Conservation (phyloP, 495 filamentous ascomycete genomes). For the Cercophora sp. region DNA sequence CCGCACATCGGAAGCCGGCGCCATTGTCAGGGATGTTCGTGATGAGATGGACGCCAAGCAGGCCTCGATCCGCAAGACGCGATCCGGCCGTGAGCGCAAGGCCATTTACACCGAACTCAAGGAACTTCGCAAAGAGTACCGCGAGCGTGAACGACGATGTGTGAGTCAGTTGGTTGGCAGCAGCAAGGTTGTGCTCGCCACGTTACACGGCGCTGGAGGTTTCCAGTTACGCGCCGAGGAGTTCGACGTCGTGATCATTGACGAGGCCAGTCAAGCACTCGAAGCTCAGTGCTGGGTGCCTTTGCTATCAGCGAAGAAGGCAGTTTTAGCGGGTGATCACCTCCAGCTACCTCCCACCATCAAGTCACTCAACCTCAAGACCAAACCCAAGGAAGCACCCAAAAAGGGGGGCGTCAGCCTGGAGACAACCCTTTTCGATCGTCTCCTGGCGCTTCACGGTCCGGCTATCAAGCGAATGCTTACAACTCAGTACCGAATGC, state of each 20-base stretch:
- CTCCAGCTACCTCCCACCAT: slow-evolving; percentile 92
- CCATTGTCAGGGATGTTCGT: slow-evolving; percentile 86
- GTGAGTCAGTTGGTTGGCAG: slow-evolving; percentile 67
- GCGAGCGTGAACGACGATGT: slow-evolving; percentile 77
- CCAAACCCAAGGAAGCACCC: slow-evolving; percentile 10
- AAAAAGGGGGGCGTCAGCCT: slow-evolving; percentile 45
- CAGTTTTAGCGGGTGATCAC: slow-evolving; percentile 91
- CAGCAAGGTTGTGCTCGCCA: slow-evolving; percentile 86
- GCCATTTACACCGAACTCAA: slow-evolving; percentile 83
- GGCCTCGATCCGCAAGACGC: slow-evolving; percentile 79
- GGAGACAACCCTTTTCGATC: slow-evolving; percentile 86
- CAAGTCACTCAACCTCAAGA: slow-evolving; percentile 67
- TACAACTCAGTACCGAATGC: slow-evolving; percentile 99
- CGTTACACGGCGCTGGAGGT: slow-evolving; percentile 87
- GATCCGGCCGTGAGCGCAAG: slow-evolving; percentile 71
- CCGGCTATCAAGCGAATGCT: slow-evolving; percentile 84
- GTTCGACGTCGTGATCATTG: slow-evolving; percentile 93
- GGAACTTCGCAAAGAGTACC: slow-evolving; percentile 81
- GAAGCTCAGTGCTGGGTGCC: slow-evolving; percentile 99
- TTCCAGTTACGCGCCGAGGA: slow-evolving; percentile 72
- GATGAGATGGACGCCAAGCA: slow-evolving; percentile 93
- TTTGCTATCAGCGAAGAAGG: slow-evolving; percentile 72
- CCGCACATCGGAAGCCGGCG: slow-evolving; percentile 80
- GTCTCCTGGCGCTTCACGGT: slow-evolving; percentile 79
- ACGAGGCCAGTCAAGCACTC: slow-evolving; percentile 92